Conservation (phyloP, 208 protist species). For the Leishmania lainsoni region DNA sequence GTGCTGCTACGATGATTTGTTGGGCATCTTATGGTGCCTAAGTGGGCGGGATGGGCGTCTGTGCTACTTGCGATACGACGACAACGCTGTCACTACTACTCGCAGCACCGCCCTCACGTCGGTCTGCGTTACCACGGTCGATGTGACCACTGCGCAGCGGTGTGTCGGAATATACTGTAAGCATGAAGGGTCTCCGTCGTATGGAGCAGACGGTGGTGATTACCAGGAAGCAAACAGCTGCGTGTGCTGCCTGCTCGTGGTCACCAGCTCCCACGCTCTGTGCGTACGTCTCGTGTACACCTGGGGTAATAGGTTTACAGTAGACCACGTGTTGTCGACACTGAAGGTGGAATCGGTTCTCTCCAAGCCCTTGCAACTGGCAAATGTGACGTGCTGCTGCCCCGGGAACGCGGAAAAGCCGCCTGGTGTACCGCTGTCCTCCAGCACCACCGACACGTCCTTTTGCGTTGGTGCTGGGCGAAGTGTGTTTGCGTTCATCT, state of each 20-base stretch:
- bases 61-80: conserved; percentile 2
- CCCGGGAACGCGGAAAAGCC: neutral
- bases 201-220: neutral
- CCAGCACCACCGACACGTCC: neutral
- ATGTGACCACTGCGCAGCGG: conserved; percentile 4
- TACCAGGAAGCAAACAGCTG: neutral
- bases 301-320: neutral
- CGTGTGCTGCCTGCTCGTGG: conserved; percentile 3
- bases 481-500: conserved; percentile 23
- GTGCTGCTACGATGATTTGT: conserved; percentile 23
- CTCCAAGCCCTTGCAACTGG: conserved; percentile 9
- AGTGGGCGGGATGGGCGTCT: conserved; percentile 11
- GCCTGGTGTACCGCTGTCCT: neutral
- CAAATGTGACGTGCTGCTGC: conserved; percentile 26
- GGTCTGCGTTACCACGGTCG: conserved; percentile 13
- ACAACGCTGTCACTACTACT: neutral
- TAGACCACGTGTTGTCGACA: neutral
- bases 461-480: conserved; percentile 27
- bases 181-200: neutral
- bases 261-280: conserved; percentile 8
- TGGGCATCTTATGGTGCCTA: conserved; percentile 28
- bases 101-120: neutral
- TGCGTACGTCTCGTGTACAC: neutral
- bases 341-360: conserved; percentile 11
- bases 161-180: conserved; percentile 19